phyloP scores from a whole-genome alignment of 2,329 filamentous ascomycete genomes.

The Alternaria hordeiaustralica region DNA sequence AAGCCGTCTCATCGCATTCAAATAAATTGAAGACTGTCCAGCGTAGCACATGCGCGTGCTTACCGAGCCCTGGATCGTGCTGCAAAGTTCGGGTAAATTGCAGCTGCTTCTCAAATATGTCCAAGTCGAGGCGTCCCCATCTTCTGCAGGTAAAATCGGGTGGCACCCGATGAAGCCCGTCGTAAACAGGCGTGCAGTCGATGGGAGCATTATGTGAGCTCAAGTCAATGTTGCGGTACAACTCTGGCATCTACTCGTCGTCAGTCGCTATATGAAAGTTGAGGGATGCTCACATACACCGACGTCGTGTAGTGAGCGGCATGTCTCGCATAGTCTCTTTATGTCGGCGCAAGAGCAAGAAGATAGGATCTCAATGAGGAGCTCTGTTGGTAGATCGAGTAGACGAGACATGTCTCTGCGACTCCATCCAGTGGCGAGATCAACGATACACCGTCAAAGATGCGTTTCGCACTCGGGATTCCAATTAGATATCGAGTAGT shows the following conservation, averaged over 20 bases:
- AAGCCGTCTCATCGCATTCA: not conserved
- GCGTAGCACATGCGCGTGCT: not conserved
- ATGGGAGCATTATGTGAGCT: not conserved
- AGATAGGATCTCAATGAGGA: not conserved
- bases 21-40: not conserved
- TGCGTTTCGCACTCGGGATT: not conserved
- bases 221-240: not conserved
- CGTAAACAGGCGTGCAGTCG: not conserved
- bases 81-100: not conserved
- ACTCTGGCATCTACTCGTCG: not conserved
- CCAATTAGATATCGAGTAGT: not conserved
- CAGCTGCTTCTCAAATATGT: not conserved
- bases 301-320: not conserved
- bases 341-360: not conserved
- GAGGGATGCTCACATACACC: not conserved
- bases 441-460: not conserved
- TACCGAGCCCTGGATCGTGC: not conserved
- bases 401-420: not conserved
- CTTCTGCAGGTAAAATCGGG: not conserved
- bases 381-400: not conserved
- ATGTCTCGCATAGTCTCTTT: not conserved
- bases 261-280: not conserved
- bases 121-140: not conserved
- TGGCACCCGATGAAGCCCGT: not conserved
- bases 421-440: not conserved